phyloP scores from a whole-genome alignment of 2,329 filamentous ascomycete genomes.

The Talaromyces sp. region DNA sequence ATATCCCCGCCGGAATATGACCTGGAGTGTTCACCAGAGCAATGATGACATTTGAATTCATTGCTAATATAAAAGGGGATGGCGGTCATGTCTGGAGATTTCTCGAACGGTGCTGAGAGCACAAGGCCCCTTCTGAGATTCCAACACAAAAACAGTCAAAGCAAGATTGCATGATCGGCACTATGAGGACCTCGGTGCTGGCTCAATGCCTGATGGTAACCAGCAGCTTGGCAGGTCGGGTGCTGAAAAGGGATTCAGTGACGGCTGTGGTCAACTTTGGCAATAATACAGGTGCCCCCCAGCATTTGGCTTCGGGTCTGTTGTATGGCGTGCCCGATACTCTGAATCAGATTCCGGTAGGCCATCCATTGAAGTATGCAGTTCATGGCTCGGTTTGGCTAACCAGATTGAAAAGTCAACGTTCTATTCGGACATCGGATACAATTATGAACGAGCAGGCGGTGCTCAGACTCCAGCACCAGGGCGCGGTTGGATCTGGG shows the following conservation, averaged over 20 bases:
- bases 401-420: not conserved
- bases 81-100: not conserved
- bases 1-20: conserved; percentile 1
- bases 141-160: not conserved
- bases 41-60: not conserved
- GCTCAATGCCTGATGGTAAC: not conserved
- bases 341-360: not conserved
- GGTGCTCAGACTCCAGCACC: conserved; percentile 40
- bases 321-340: conserved; percentile 16
- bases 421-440: conserved; percentile 38
- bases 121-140: not conserved
- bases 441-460: conserved; percentile 41
- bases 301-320: conserved; percentile 6
- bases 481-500: conserved; percentile 40
- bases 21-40: not conserved
- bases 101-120: not conserved
- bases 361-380: not conserved
- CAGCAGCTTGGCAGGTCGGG: not conserved
- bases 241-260: conserved; percentile 8
- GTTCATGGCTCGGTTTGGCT: not conserved
- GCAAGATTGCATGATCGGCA: not conserved
- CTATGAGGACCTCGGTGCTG: not conserved
- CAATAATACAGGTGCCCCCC: conserved; percentile 9
- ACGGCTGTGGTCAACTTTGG: conserved; percentile 9
- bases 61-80: conserved; percentile 2